A percentile compares a stretch with the other conserved stretches of the same genome.
phyloP scores from a whole-genome alignment of 139 green algal species.

The Tetraselmis chui region DNA sequence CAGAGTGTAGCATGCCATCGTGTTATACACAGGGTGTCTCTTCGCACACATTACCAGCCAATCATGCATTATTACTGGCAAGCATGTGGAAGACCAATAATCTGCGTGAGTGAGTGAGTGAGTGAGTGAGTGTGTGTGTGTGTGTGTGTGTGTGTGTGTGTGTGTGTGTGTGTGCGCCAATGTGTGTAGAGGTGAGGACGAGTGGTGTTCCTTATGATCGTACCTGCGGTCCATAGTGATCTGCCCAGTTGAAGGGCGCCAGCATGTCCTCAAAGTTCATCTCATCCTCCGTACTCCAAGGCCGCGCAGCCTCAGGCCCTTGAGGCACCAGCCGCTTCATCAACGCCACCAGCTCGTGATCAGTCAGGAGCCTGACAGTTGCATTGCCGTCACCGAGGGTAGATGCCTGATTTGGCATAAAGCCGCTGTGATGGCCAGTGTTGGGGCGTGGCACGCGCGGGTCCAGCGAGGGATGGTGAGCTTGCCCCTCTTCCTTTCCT shows the following conservation, averaged over 20 bases:
- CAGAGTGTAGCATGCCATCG: too few species aligned
- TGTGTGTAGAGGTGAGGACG: too few species aligned
- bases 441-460: neutral
- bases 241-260: neutral
- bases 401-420: too few species aligned
- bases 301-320: neutral
- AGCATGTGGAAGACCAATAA: too few species aligned
- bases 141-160: too few species aligned
- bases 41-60: too few species aligned
- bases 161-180: too few species aligned
- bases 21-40: too few species aligned
- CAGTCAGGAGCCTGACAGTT: neutral
- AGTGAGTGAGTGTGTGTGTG: too few species aligned
- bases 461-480: neutral
- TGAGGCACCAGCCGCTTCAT: neutral
- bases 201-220: too few species aligned
- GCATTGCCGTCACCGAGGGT: neutral
- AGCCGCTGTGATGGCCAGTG: neutral
- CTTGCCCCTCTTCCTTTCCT: neutral
- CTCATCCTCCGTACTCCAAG: neutral
- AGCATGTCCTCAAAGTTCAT: neutral
- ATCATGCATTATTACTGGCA: too few species aligned
- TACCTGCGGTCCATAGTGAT: neutral
- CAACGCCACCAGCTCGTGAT: neutral
- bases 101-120: too few species aligned